phyloP scores from a whole-genome alignment of 1,284 basidiomycete genomes.

The Sanghuangporus sanghuang region DNA sequence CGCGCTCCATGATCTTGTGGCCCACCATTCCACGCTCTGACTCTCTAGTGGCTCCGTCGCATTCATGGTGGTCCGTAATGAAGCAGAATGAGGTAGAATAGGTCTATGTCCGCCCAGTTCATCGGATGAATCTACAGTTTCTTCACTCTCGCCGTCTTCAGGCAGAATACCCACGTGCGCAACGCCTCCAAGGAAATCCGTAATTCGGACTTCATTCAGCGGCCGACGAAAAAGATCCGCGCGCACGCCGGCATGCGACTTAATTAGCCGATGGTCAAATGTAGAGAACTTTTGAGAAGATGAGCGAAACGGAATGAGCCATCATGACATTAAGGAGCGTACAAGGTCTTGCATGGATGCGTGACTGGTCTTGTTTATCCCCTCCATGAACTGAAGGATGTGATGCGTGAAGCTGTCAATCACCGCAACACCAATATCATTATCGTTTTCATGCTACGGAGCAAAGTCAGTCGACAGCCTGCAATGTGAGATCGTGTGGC shows the following conservation, averaged over 20 bases:
- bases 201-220: conserved; percentile 70
- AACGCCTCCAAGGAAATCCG: conserved; percentile 95
- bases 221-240: conserved; percentile 76
- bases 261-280: conserved; percentile 72
- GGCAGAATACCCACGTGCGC: conserved; percentile 63
- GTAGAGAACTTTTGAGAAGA: conserved; percentile 61
- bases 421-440: conserved; percentile 91
- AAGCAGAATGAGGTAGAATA: background rate
- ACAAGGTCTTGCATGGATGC: conserved; percentile 84
- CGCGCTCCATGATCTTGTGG: background rate
- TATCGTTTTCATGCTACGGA: conserved; percentile 82
- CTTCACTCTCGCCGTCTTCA: background rate
- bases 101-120: background rate
- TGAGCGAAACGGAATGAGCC: background rate
- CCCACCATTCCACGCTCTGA: background rate
- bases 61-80: background rate
- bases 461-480: background rate
- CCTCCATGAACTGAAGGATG: conserved; percentile 87
- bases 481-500: background rate
- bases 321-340: conserved; percentile 24
- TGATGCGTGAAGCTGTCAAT: conserved; percentile 96
- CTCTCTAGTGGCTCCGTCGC: background rate
- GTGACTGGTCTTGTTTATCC: conserved; percentile 85
- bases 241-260: conserved; percentile 84
- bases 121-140: background rate